Evolutionary conservation across 257 asterid genomes (phyloP).

Genomic region (Solanum habrochaites): DNA sequence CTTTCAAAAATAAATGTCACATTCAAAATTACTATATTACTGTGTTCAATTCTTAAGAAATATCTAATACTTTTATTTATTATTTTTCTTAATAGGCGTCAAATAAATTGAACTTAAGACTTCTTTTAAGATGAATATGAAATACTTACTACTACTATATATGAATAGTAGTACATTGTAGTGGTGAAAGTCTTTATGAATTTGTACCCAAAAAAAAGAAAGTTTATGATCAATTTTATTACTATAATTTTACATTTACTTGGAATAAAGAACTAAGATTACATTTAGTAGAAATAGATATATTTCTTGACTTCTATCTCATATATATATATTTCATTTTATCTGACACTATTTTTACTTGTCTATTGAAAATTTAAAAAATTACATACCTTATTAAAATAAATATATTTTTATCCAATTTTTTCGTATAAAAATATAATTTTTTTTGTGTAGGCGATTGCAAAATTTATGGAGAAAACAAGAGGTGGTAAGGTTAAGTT

Average conservation of each 20-base stretch:
- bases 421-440: too few relatives aligned
- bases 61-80: not conserved
- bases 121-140: not conserved
- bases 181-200: not conserved
- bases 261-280: not conserved
- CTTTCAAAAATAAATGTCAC: not conserved
- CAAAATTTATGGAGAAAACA: conserved; percentile 56
- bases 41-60: not conserved
- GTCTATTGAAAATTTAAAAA: too few relatives aligned
- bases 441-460: conserved; percentile 38
- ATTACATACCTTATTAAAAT: too few relatives aligned
- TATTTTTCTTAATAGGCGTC: not conserved
- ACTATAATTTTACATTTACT: not conserved
- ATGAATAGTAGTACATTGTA: not conserved
- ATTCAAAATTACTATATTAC: not conserved
- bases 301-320: not conserved
- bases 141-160: not conserved
- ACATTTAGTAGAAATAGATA: not conserved
- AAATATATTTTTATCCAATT: too few relatives aligned
- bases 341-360: not conserved
- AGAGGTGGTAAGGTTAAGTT: conserved; percentile 45
- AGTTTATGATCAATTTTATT: not conserved
- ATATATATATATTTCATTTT: not conserved
- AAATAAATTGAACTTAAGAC: not conserved
- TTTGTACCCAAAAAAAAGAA: not conserved